Percentiles rank a stretch among this genome's conserved stretches.
phyloP scores from a whole-genome alignment of 768 basidiomycete genomes.

The Scleroderma citrinum region DNA sequence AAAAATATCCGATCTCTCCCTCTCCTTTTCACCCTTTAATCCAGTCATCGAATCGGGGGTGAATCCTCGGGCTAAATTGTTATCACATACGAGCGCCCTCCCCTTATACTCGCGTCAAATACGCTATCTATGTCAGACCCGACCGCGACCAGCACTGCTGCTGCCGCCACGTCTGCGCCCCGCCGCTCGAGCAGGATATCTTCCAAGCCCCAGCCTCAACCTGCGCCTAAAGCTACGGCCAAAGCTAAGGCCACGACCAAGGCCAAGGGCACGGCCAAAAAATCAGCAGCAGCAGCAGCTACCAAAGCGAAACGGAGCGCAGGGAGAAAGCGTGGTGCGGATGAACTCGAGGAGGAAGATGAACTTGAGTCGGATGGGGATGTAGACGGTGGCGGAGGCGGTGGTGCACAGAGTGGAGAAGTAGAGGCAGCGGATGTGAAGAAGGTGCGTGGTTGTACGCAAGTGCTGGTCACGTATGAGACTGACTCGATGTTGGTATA shows the following conservation, averaged over 20 bases:
- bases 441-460: conserved; percentile 16
- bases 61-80: no score
- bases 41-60: no score
- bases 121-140: no score
- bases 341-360: background rate
- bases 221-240: background rate
- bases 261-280: background rate
- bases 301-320: background rate
- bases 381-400: background rate
- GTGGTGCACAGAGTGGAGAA: background rate
- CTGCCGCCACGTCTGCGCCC: background rate
- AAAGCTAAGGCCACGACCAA: background rate
- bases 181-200: background rate
- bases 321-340: background rate
- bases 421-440: conserved; percentile 12
- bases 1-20: no score
- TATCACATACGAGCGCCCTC: no score
- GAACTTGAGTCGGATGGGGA: background rate
- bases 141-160: background rate
- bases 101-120: no score
- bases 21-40: no score
- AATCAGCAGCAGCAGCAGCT: background rate
- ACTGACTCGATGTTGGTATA: background rate
- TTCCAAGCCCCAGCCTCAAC: background rate
- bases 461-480: conserved; percentile 1